phyloP scores from a whole-genome alignment of 495 filamentous ascomycete genomes.

The Penicillium manginii region DNA sequence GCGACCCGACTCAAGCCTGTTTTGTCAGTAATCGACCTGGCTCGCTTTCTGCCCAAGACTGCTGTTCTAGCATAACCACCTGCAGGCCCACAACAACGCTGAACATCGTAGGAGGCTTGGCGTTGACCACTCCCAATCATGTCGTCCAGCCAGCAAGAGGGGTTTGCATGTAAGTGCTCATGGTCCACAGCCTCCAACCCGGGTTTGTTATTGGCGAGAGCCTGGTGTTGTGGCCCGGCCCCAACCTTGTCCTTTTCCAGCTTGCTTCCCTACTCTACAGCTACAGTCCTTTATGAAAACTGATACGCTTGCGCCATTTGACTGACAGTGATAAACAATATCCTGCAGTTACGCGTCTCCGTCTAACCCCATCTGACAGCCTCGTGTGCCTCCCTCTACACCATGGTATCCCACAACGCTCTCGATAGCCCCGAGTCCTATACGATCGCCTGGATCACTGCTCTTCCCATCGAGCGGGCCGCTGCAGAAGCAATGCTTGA shows the following conservation, averaged over 20 bases:
- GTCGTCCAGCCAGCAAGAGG: conserved; percentile 11
- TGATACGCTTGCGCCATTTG: conserved; percentile 8
- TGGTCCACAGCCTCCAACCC: conserved; percentile 6
- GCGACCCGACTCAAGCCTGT: neutral
- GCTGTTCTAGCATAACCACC: neutral
- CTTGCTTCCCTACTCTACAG: conserved; percentile 12
- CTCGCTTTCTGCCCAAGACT: neutral
- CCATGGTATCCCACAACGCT: conserved; percentile 21
- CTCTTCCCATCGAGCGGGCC: conserved; percentile 23
- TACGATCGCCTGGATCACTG: conserved; percentile 26
- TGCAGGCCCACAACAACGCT: neutral
- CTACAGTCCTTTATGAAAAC: conserved; percentile 1
- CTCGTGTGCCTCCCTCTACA: conserved; percentile 5
- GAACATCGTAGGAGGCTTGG: neutral
- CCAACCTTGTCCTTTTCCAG: conserved; percentile 10
- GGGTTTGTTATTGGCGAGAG: conserved; percentile 8
- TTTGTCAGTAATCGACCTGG: neutral
- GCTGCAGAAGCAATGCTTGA: conserved; percentile 16
- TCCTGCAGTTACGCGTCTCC: neutral
- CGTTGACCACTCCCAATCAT: conserved; percentile 11
- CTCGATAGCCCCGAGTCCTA: conserved; percentile 14
- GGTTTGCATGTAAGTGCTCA: conserved; percentile 9
- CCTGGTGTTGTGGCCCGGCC: conserved; percentile 9
- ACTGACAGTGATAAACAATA: conserved; percentile 9
- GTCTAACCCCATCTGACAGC: conserved; percentile 8